Base-by-base conservation (phyloP, 306 rosid genomes). In the Chamaecrista fasciculata region DNA sequence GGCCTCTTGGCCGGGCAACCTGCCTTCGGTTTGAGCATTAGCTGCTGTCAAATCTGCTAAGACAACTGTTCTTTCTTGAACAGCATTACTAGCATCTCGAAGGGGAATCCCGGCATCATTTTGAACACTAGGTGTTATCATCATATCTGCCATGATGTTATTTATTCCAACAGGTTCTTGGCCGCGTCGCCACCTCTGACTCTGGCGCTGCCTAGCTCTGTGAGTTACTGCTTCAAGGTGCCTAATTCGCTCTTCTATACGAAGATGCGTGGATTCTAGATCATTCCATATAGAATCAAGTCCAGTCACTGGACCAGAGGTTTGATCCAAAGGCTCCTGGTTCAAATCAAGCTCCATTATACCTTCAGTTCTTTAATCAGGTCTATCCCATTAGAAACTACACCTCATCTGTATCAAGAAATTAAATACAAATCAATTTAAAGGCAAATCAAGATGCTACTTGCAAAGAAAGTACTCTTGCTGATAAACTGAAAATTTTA, bases 221-320 rank as follows among this genome's bases (percentile, higher is more conserved):
- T 64, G 64, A 29, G 80, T 76, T 40, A 84, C 83, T 0, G 80
- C 93, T 84, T 88, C 89, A 6, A 86, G 77, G 34, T 69, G 80
- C 56, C 87, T 77, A 42, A 88, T 69, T 4, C 87, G 87, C 19
- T 81, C 96, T 73, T 86, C 88, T 34, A 88, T 87, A 50, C 47
- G 86, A 58, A 66, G 86, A 46, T 89, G 82, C 1, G 79, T 69
- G 28, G 84, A 79, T 76, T 82, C 96, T 12, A 85, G 81, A 42
- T 88, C 97, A 60, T 81, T 73, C 52, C 79, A 72, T 40, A 86
- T 62, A 61, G 83, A 67, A 66, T 81, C 89, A 33, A 82, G 71
- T 63, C 78, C 80, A 59, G 40, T 3, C n/a, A 23, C 78, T 6
- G 96, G 70, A 71, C 68, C 51, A 75, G 39, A 79, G 39, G 74